These are phyloP conservation scores for Acanthamoeba healyi DNA, from an alignment of 208 protist species.

Conservation along the genomic window DNA sequence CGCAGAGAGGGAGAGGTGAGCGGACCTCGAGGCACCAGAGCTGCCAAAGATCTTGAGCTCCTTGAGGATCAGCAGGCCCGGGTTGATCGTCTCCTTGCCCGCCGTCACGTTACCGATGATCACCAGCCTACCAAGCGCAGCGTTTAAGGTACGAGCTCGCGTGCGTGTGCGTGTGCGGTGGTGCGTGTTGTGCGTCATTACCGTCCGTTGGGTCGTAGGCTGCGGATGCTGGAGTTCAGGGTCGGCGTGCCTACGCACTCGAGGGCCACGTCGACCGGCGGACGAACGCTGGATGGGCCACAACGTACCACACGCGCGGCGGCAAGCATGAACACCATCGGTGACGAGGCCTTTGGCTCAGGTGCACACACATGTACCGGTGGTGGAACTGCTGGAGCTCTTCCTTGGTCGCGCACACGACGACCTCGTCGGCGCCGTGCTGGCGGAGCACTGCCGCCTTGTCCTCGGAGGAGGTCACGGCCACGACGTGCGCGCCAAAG, in stretches of 20 bases:
- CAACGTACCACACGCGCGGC: neutral
- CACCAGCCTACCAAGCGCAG: neutral
- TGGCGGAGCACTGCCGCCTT: constrained; percentile 16
- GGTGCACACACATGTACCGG: neutral
- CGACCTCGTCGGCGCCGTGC: constrained; percentile 27
- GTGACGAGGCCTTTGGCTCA: neutral
- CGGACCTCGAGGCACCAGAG: constrained; percentile 37
- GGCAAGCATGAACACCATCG: neutral
- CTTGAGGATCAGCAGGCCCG: constrained; percentile 31
- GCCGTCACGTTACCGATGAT: constrained; percentile 38
- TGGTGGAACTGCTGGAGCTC: constrained; percentile 54
- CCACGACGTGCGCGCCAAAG: neutral
- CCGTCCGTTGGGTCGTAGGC: neutral
- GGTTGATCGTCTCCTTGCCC: constrained; percentile 41
- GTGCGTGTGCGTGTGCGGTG: neutral
- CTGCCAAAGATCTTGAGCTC: constrained; percentile 52
- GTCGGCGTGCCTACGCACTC: constrained; percentile 50
- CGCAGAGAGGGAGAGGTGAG: too few relatives aligned
- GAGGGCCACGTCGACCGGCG: constrained; percentile 11
- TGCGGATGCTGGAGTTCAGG: constrained; percentile 40
- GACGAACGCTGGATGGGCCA: neutral
- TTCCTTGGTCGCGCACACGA: neutral
- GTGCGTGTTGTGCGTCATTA: neutral
- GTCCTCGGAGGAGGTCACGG: constrained; percentile 8
- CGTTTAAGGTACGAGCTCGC: neutral